A percentile compares a stretch with the other conserved stretches of the same genome.
phyloP scores from a whole-genome alignment of 768 basidiomycete genomes.

The Podaxis rugospora region DNA sequence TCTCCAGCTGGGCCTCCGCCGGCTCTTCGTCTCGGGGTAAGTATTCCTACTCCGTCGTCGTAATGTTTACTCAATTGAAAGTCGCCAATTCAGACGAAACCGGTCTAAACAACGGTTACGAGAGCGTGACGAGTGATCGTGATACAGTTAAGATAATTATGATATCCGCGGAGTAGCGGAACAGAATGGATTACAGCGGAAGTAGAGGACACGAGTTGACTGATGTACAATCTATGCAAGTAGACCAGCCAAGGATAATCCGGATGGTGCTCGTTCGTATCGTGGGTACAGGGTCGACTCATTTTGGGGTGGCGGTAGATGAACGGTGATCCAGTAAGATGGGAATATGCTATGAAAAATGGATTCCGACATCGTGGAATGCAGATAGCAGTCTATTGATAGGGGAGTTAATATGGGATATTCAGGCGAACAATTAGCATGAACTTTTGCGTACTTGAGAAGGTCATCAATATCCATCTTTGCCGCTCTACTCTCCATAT shows the following conservation, averaged over 20 bases:
- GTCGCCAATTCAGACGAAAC: slow-evolving; percentile 19
- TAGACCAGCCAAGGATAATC: neutral
- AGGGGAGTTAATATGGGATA: slow-evolving; percentile 1
- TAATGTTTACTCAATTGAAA: neutral
- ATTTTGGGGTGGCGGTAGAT: neutral
- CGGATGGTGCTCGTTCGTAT: neutral
- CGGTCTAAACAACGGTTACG: slow-evolving; percentile 17
- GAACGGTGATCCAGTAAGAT: neutral
- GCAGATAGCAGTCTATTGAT: slow-evolving; percentile 58
- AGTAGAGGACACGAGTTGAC: neutral
- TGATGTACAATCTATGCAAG: neutral
- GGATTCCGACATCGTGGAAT: slow-evolving; percentile 72
- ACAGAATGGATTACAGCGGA: neutral
- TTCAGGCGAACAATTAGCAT: neutral
- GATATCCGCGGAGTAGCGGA: neutral
- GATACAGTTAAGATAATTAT: neutral
- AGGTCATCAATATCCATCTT: slow-evolving; percentile 95
- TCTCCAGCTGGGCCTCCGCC: slow-evolving; percentile 1
- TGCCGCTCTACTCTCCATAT: slow-evolving; percentile 74
- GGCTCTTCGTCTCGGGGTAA: slow-evolving; percentile 19
- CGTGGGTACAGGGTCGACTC: neutral
- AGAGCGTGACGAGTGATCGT: neutral
- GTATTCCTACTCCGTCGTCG: slow-evolving; percentile 2
- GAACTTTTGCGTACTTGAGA: slow-evolving; percentile 57
- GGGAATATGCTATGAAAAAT: slow-evolving; percentile 49